phyloP scores from a whole-genome alignment of 2,329 filamentous ascomycete species.

The Aschersonia sp. region DNA sequence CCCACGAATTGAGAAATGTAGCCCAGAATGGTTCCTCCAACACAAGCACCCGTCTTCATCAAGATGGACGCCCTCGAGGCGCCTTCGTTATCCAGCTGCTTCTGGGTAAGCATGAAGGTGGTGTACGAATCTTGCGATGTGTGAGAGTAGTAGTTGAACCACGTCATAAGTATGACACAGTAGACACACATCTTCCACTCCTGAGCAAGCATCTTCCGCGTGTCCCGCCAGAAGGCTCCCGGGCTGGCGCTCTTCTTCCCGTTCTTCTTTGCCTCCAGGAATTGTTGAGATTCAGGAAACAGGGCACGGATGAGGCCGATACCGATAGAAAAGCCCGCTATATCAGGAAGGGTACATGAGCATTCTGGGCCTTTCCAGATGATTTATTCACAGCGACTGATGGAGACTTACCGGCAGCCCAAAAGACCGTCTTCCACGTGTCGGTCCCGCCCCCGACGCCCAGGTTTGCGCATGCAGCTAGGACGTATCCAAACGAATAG shows the following conservation, averaged over 20 bases:
- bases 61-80: conserved; percentile 65
- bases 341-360: background rate
- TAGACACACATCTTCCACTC: conserved; percentile 72
- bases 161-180: conserved; percentile 65
- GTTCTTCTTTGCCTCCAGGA: conserved; percentile 51
- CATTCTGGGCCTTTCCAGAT: background rate
- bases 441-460: conserved; percentile 50
- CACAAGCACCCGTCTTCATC: conserved; percentile 65
- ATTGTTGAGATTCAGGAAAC: conserved; percentile 65
- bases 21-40: conserved; percentile 59
- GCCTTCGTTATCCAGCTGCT: conserved; percentile 47
- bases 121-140: conserved; percentile 72
- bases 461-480: conserved; percentile 62
- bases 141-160: conserved; percentile 64
- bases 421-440: conserved; percentile 65
- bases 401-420: conserved; percentile 37
- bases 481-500: conserved; percentile 66
- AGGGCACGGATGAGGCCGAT: conserved; percentile 52
- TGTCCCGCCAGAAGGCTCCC: conserved; percentile 52
- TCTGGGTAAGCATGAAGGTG: conserved; percentile 63
- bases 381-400: background rate
- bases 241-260: conserved; percentile 34
- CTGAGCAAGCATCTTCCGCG: conserved; percentile 47
- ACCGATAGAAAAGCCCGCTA: conserved; percentile 49
- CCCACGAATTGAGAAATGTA: conserved; percentile 65